These are phyloP conservation scores for Neopestalotiopsis sp. DNA, from an alignment of 2,329 filamentous ascomycete species.

Conservation along the genomic window DNA sequence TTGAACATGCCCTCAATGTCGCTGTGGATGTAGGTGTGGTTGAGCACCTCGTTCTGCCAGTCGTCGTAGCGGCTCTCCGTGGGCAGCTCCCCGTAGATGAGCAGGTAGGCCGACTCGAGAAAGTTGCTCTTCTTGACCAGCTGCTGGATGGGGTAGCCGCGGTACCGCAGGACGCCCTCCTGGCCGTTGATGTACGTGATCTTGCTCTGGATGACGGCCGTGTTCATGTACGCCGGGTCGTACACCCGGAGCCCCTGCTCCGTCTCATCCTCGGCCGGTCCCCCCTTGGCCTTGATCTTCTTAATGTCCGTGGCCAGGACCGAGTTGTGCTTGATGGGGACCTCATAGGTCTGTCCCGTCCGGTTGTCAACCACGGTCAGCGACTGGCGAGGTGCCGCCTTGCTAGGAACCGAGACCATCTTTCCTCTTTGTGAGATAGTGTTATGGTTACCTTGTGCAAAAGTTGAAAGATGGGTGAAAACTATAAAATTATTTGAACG, in stretches of 20 bases:
- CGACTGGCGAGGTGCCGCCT: conserved; percentile 31
- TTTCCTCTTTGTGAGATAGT: not conserved
- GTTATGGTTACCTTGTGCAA: not conserved
- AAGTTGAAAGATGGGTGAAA: not conserved
- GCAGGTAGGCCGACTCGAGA: conserved; percentile 54
- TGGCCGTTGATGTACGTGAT: conserved; percentile 60
- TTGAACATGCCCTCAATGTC: conserved; percentile 57
- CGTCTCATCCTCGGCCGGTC: conserved; percentile 50
- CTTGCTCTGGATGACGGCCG: conserved; percentile 52
- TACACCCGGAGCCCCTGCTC: conserved; percentile 54
- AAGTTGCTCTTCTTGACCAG: conserved; percentile 55
- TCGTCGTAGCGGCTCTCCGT: conserved; percentile 43
- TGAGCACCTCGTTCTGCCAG: conserved; percentile 56
- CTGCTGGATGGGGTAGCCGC: conserved; percentile 58
- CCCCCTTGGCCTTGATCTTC: conserved; percentile 48
- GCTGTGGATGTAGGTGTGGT: conserved; percentile 55
- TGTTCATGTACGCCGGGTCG: conserved; percentile 61
- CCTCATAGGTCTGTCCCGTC: conserved; percentile 52
- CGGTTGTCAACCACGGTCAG: conserved; percentile 56
- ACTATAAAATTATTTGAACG: not conserved
- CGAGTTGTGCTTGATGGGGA: conserved; percentile 55
- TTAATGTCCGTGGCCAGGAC: conserved; percentile 58
- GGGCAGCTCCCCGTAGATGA: conserved; percentile 58
- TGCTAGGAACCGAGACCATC: conserved; percentile 36
- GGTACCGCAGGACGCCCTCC: conserved; percentile 57